Evolutionary conservation across 2,329 filamentous ascomycete species (phyloP), one percentile per base, ranked within the genome.

Genomic region (Aspergillus sp.): DNA sequence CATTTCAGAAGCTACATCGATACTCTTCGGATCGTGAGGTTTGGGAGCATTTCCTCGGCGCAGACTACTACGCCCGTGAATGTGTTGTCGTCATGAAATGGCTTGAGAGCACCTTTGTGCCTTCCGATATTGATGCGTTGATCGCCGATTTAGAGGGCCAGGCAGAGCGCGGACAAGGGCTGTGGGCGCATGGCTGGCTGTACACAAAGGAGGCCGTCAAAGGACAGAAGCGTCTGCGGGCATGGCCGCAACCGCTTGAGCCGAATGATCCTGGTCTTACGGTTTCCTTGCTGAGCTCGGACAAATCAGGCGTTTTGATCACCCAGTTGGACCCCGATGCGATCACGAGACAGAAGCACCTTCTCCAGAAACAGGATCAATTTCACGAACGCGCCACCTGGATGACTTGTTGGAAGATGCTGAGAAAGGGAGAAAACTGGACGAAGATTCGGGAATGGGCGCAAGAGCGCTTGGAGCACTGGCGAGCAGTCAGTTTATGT

Each of bases 291-390:
- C 63, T 77, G 53, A 83, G 74, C 57, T 74, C 74, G 30, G 77
- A 81, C 43, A 73, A 71, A 57, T 80, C 77, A 28, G 80, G 81
- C 46, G 77, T 79, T 4, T 70, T 95, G 2, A 81, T 94, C 45
- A 94, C 88, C 1, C 88, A 95, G 57, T 75, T 98, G 32, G 93
- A 98, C 59, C 93, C 93, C 0, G 93, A 98, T 71, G 88, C 89
- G 4, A 76, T 82, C n/a, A 83, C 82, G 34, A 80, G 93, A 50
- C 90, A 97, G 66, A 77, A 77, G 42, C 80, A 86, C 45, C 81
- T 77, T 43, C 73, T 97, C 36, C 85, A 94, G 61, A 79, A 82
- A 27, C 81, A 90, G 57, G 93, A 98, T 61, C 82, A 88, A 54
- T 90, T 83, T 59, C 93, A 91, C 52, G 93, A 98, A 70, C 81